Base-by-base conservation (phyloP, 352 stramenopile species). In the Phytophthora vignae region DNA sequence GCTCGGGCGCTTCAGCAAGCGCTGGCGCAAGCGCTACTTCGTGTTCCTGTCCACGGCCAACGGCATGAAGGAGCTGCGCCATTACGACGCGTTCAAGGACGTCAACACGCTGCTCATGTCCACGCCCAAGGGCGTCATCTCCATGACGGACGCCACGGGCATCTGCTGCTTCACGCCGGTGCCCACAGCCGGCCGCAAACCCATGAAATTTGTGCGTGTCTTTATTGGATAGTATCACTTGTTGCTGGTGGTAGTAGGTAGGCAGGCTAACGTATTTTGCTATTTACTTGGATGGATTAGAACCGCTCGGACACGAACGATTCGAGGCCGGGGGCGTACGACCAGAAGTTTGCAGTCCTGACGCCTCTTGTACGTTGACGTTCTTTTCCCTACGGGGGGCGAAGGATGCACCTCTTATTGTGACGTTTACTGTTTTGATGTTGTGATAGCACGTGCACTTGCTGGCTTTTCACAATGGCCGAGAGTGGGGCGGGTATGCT, bases 1-100 rank as follows among this genome's bases (percentile, higher is more conserved):
- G 69, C 84, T 95, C 42, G 88, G 88, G 15, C 80, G 88, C 57
- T 95, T 95, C 66, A 94, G 86, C 70, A 93, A 91, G 74, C 83
- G 86, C 42, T 95, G 88, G 88, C 83, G 83, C 46, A 79, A 86
- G 3, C 83, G 85, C 15, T 95, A 95, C 57, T 95, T 95, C 57
- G 71, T 95, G 10, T 93, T 95, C 60, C 46, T 95, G 8, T 88
- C 87, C n/a, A 87, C 71, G 4, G 14, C 73, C 25, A 91, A 78
- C 60, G 88, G 87, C 19, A 73, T 90, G 55, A 93, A 90, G 53
- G 88, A 95, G 70, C 70, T 95, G 66, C 88, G 88, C 2, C 85
- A 94, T 63, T 95, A 94, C 38, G 86, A 94, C 58, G 67, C 82
- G 19, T 79, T 78, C 46, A 91, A 89, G 44, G 88, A 95, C 46